phyloP scores from a whole-genome alignment of 192 early-diverging fungal genomes.

The Ramicandelaber brevisporus region DNA sequence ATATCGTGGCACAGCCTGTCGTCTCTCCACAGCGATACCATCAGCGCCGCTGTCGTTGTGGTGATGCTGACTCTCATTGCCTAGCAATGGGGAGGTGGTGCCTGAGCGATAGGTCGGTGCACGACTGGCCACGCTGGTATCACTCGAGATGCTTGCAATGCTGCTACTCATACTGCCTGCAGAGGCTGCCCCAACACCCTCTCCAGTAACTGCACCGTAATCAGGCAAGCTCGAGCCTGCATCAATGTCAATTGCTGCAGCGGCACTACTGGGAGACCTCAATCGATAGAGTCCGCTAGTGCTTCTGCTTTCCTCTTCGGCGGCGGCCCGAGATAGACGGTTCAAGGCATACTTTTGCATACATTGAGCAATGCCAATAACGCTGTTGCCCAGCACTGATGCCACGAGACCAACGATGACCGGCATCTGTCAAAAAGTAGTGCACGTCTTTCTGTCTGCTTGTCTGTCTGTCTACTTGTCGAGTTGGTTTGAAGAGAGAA shows the following conservation, averaged over 20 bases:
- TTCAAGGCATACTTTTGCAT: slow-evolving; percentile 18
- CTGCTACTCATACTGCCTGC: slow-evolving; percentile 9
- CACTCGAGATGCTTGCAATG: slow-evolving; percentile 4
- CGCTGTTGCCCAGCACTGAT: slow-evolving; percentile 14
- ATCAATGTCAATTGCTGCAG: too few species aligned
- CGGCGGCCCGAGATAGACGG: slow-evolving; percentile 9
- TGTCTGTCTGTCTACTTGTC: too few species aligned
- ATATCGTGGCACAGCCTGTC: slow-evolving; percentile 7
- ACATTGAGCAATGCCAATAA: slow-evolving; percentile 18
- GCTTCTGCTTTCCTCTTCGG: too few species aligned
- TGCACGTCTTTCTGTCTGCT: too few species aligned
- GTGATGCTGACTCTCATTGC: slow-evolving; percentile 8
- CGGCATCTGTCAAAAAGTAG: too few species aligned
- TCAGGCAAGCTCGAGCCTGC: too few species aligned
- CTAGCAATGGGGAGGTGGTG: slow-evolving; percentile 1
- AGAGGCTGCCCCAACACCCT: too few species aligned
- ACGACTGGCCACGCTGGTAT: slow-evolving; percentile 1
- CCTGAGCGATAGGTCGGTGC: slow-evolving; percentile 1
- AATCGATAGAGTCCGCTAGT: too few species aligned
- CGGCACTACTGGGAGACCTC: too few species aligned
- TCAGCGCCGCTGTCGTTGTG: slow-evolving; percentile 1
- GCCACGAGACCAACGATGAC: slow-evolving; percentile 13
- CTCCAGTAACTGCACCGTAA: too few species aligned
- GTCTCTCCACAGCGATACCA: neutral
- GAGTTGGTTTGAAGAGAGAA: too few species aligned